Evolutionary conservation across 148 eudicot genomes (phyloP), one percentile per base, ranked within the genome.

Genomic region (Rhododendron ovatum): DNA sequence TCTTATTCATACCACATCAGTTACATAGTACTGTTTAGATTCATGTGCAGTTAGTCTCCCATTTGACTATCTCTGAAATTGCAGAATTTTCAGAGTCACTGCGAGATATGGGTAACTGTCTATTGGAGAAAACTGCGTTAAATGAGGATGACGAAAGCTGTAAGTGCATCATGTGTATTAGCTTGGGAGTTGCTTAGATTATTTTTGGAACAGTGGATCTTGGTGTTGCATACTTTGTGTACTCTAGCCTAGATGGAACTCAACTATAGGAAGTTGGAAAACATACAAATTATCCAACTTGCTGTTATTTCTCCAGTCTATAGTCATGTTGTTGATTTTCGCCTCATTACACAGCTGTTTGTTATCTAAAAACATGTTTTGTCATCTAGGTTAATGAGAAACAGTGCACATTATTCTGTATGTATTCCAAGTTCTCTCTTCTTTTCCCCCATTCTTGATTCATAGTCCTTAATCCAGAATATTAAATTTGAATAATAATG

Each of bases 41-140:
- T 84, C 55, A 35, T 53, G 7, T 35, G 81, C 12, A 11, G 4
- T 74, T 67, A 74, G 20, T 41, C 15, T 57, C 65, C n/a, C 39
- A 67, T 20, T 85, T 88, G 71, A 89, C 71, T 83, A 85, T 76
- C 73, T 86, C 22, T 87, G 63, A 15, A 50, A 71, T 91, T 92
- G 85, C 95, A 96, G 99, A 96, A 89, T 96, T 96, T 89, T 93
- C 98, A 0, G 98, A 95, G 93, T 96, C 99, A 83, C 88, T 96
- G 80, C 88, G 89, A 67, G 99, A 95, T 85, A 93, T 96, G 97
- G 98, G 98, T 78, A 88, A 87, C 83, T 95, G 98, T 91, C 92
- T 96, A 59, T 69, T 87, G 91, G 96, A 93, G 92, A 96, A 93
- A 93, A 92, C 94, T 82, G 89, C 89, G 65, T 86, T 91, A 53